Conservation (phyloP, 352 stramenopile species). For the Globisporangium cederbergense region DNA sequence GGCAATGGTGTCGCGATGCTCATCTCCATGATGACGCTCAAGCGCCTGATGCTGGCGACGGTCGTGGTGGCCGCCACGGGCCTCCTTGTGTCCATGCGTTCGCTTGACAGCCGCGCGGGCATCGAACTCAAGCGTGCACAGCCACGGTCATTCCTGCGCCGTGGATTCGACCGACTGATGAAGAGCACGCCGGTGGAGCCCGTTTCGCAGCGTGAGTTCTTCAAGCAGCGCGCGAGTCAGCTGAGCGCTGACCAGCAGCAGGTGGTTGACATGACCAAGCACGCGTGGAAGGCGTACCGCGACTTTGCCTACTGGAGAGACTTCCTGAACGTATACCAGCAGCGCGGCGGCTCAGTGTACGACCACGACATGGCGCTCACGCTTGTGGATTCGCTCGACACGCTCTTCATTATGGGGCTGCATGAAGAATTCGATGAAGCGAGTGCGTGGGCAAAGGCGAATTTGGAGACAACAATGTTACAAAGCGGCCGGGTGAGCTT, state of each 20-base stretch:
- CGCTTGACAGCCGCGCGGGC: slow-evolving; percentile 1
- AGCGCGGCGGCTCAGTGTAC: slow-evolving; percentile 26
- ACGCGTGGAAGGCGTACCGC: slow-evolving; percentile 54
- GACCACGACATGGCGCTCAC: slow-evolving; percentile 65
- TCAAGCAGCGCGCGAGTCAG: slow-evolving; percentile 13
- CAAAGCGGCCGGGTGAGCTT: slow-evolving; percentile 42
- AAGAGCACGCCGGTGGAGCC: neutral
- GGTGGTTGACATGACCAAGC: slow-evolving; percentile 51
- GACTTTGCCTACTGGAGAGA: slow-evolving; percentile 35
- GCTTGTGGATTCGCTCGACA: slow-evolving; percentile 64
- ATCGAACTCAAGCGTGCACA: neutral
- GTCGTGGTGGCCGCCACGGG: neutral
- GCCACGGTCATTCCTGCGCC: slow-evolving; percentile 1
- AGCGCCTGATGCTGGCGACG: neutral
- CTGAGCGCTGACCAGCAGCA: slow-evolving; percentile 40
- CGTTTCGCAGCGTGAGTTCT: slow-evolving; percentile 22
- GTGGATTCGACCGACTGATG: slow-evolving; percentile 1
- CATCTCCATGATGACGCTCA: neutral
- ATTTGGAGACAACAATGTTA: slow-evolving; percentile 36
- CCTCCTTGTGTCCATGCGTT: slow-evolving; percentile 1
- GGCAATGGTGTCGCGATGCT: neutral
- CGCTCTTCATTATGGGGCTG: slow-evolving; percentile 58
- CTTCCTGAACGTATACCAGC: slow-evolving; percentile 29
- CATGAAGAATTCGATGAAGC: slow-evolving; percentile 63
- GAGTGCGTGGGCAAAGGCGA: slow-evolving; percentile 45